These are phyloP conservation scores for Trichaptum fuscoviolaceum DNA, from an alignment of 768 basidiomycete species.

Conservation along the genomic window DNA sequence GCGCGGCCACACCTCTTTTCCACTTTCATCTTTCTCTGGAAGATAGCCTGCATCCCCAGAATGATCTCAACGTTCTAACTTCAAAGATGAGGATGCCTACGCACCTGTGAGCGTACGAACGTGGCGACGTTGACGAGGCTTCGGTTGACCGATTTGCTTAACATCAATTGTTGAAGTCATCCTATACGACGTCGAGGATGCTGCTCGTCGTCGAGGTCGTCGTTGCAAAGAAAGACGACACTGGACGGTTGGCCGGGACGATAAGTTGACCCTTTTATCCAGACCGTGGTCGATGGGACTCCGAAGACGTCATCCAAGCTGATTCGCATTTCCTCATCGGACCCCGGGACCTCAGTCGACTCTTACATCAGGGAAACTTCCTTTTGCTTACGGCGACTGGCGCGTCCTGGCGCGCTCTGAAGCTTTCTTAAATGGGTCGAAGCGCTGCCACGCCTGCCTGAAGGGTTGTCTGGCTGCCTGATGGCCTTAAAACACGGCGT, in stretches of 20 bases:
- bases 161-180: slow-evolving; percentile 70
- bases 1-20: slow-evolving; percentile 81
- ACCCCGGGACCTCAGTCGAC: background rate
- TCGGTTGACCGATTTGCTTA: slow-evolving; percentile 58
- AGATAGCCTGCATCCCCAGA: slow-evolving; percentile 71
- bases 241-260: background rate
- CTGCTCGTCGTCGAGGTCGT: background rate
- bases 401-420: no score
- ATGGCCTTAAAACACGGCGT: no score
- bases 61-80: slow-evolving; percentile 21
- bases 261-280: slow-evolving; percentile 1
- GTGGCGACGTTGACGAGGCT: slow-evolving; percentile 51
- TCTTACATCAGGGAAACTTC: no score
- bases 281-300: background rate
- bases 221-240: background rate
- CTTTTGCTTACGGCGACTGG: no score
- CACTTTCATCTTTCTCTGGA: slow-evolving; percentile 69
- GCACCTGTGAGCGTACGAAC: slow-evolving; percentile 48
- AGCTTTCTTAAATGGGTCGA: no score
- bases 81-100: background rate
- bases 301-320: background rate
- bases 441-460: no score
- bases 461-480: no score
- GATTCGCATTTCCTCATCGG: background rate
- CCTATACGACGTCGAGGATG: background rate